A percentile compares a stretch with the other conserved stretches of the same genome.
Evolutionary conservation across 495 filamentous ascomycete genomes (phyloP).

Genomic region (Podospora comata): DNA sequence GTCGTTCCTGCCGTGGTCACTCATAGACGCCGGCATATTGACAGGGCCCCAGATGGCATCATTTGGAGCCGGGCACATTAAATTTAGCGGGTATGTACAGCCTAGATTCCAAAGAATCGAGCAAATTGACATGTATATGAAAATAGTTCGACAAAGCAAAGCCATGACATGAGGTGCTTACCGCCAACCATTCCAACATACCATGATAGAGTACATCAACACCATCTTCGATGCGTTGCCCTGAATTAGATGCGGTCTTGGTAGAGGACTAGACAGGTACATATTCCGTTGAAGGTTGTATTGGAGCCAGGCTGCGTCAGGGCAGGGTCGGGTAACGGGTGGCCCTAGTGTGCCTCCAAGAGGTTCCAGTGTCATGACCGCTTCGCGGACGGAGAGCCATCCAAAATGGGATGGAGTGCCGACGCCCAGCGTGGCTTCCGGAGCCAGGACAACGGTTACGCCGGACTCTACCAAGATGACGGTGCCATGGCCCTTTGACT

Average conservation of each 20-base stretch:
- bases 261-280: not conserved
- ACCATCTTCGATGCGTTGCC: constrained; percentile 24
- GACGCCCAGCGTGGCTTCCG: not conserved
- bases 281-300: not conserved
- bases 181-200: constrained; percentile 21
- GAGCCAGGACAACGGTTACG: not conserved
- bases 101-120: not conserved
- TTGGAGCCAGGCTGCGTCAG: not conserved
- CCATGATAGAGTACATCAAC: constrained; percentile 20
- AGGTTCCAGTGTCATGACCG: not conserved
- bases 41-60: constrained; percentile 6
- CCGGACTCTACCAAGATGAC: not conserved
- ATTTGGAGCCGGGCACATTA: constrained; percentile 2
- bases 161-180: not conserved
- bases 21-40: constrained; percentile 21
- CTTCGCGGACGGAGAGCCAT: not conserved
- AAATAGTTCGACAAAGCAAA: constrained; percentile 4
- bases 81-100: not conserved
- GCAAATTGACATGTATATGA: constrained; percentile 2
- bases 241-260: constrained; percentile 9
- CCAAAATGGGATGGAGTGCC: not conserved
- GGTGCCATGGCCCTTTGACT: not conserved
- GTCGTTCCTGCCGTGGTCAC: constrained; percentile 9
- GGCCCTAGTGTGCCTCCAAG: not conserved
- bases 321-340: not conserved